Base-by-base conservation (phyloP, 1,139 yeast species). In the Magnusiomyces magnusii region DNA sequence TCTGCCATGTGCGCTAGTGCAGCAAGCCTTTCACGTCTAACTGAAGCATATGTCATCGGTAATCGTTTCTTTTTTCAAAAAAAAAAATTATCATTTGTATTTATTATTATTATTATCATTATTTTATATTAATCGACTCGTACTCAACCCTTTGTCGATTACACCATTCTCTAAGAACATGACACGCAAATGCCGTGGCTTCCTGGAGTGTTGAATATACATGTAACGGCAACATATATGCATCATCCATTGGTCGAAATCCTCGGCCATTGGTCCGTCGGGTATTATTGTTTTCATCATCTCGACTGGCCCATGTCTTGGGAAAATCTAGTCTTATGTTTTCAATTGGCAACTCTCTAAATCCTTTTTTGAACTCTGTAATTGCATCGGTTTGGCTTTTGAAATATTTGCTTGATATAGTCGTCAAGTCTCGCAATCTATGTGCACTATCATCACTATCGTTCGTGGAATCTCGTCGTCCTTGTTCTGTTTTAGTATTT, bases 171-270 rank as follows among this genome's bases (percentile, higher is more conserved):
- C 64, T 64, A 13, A 71, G 60, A 36, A 73, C 59, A 7, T 67
- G 60, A 56, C 68, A 71, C 2, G 73, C 76, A 56, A 75, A 69
- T 3, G 78, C 77, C 1, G 77, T 74, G 0, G 73, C 78, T 55
- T 76, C 79, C 52, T 74, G 75, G 5, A 75, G 60, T 2, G 74
- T 62, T n/a, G 77, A 69, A 60, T 67, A 73, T 34, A 66, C 66
- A 53, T 74, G 77, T 53, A 76, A 63, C 1, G 79, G 79, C 53
- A 76, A 62, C 44, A 64, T 67, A 58, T 66, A 77, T 19, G 67
- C 65, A 59, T 75, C 77, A 36, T 66, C 67, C 41, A 67, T 55
- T 1, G 78, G 78, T 41, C 75, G 63, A 44, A 68, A 67, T 23
- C 69, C 69, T 2, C 70, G 69, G 39, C 65, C 68, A 25, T 66